Base-by-base conservation (phyloP, 371 early-diverging fungal genomes). In the Apophysomyces ossiformis region DNA sequence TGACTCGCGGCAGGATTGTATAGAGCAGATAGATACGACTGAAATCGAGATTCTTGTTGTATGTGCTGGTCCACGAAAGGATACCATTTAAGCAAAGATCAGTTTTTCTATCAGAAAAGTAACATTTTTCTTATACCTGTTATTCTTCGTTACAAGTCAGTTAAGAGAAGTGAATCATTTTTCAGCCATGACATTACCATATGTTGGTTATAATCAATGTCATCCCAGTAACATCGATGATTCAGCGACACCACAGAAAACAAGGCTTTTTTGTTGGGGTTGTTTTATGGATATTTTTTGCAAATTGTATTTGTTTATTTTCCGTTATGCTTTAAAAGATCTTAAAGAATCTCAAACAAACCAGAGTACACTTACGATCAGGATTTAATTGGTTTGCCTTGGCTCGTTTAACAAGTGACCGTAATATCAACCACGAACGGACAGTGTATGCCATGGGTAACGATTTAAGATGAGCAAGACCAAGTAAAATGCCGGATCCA, bases 11-110 rank as follows among this genome's bases (percentile, higher is more conserved):
- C 47, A 84, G 74, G 15, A 84, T 60, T 0, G 75, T 65, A 32
- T 79, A 82, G 13, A 82, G 70, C 37, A 83, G 63, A 5, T 83
- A 74, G 54, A 84, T 82, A 38, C 88, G 75, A 16, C 77, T 77
- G 58, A 77, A 86, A 57, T 87, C 88, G 57, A 87, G 71, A 50
- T 79, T 69, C 64, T 85, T 87, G 78, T 85, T 83, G 72, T 85
- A 87, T 21, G 79, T 82, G 32, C 83, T 83, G 57, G 32, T 26
- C 2, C 2, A 26, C 32, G 32, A 26, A 26, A 26, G 2, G 32
- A 26, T 26, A 3, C 2, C 32, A 3, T 26, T 26, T 26, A 26
- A 3, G 32, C 2, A 2, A 26, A 26, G 32, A 26, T 26, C 32
- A 26, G 32, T 26, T 2, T 26, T 26, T 26, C 32, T 26, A 3